Conservation (phyloP, 2,329 filamentous ascomycete species). For the Pseudogymnoascus destructans region DNA sequence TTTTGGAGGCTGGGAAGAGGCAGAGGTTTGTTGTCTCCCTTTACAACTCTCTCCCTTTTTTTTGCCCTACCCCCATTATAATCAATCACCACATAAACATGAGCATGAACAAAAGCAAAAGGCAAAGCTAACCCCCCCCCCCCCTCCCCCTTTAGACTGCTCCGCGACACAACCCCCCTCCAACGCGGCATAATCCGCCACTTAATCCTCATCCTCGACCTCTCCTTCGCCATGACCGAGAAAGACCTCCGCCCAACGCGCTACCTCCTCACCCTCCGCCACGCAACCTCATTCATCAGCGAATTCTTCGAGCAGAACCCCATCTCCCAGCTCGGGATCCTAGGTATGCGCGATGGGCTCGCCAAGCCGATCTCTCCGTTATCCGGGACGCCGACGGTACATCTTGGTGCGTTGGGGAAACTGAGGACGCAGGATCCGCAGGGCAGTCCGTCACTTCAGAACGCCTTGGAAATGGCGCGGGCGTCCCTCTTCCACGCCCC, state of each 20-base stretch:
- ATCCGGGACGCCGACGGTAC: constrained; percentile 80
- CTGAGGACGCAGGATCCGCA: constrained; percentile 55
- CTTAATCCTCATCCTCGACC: constrained; percentile 77
- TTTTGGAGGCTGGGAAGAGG: constrained; percentile 72
- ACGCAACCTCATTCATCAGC: constrained; percentile 74
- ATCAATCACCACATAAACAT: neutral
- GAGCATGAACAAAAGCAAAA: neutral
- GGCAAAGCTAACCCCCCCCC: constrained; percentile 6
- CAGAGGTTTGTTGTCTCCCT: constrained; percentile 36
- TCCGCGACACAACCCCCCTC: constrained; percentile 87
- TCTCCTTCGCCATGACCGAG: constrained; percentile 86
- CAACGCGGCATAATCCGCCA: constrained; percentile 98
- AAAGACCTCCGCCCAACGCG: constrained; percentile 87
- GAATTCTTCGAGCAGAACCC: constrained; percentile 99
- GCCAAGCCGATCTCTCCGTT: constrained; percentile 78
- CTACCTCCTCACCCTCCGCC: constrained; percentile 69
- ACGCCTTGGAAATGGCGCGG: constrained; percentile 88
- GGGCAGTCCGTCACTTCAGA: constrained; percentile 74
- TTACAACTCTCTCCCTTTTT: constrained; percentile 17
- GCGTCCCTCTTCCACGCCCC: constrained; percentile 88
- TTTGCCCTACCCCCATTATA: neutral
- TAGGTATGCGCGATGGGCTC: constrained; percentile 88
- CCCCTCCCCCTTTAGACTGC: constrained; percentile 42
- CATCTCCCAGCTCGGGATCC: constrained; percentile 84
- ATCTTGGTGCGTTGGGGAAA: constrained; percentile 61